phyloP scores from a whole-genome alignment of 345 rosid genomes.

The Eucalyptus shirleyi region DNA sequence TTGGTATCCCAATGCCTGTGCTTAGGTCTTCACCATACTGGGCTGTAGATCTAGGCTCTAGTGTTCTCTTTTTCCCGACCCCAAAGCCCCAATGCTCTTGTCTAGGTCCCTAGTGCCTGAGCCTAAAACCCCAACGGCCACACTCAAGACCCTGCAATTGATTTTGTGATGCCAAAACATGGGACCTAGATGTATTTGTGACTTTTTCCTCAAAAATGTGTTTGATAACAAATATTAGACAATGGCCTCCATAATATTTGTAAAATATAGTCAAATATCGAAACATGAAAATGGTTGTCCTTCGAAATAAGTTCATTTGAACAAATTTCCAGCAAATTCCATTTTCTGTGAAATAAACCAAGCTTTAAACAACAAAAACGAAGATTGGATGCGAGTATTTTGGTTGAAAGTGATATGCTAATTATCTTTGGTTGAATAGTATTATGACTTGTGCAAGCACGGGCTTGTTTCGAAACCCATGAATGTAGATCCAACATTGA shows the following conservation, averaged over 20 bases:
- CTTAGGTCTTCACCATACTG: neutral
- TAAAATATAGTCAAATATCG: neutral
- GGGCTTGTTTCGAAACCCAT: neutral
- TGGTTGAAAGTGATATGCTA: neutral
- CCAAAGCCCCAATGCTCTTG: neutral
- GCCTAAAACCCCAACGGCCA: neutral
- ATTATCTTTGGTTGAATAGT: neutral
- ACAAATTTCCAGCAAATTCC: neutral
- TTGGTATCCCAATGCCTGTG: accelerated
- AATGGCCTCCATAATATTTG: neutral
- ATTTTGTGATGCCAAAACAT: neutral
- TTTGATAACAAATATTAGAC: neutral
- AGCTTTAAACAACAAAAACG: neutral
- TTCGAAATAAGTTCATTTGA: neutral
- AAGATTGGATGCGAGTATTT: neutral
- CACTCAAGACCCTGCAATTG: accelerated
- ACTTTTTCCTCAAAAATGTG: neutral
- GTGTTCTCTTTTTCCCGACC: neutral
- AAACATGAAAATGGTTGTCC: neutral
- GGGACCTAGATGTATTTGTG: neutral
- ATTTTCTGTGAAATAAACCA: neutral
- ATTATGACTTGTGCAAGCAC: neutral
- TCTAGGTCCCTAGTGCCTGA: neutral
- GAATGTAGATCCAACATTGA: neutral
- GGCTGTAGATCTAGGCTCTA: accelerated